Evolutionary conservation across 441 rosid genomes (phyloP).

Genomic region (Pelargonium citronellum): DNA sequence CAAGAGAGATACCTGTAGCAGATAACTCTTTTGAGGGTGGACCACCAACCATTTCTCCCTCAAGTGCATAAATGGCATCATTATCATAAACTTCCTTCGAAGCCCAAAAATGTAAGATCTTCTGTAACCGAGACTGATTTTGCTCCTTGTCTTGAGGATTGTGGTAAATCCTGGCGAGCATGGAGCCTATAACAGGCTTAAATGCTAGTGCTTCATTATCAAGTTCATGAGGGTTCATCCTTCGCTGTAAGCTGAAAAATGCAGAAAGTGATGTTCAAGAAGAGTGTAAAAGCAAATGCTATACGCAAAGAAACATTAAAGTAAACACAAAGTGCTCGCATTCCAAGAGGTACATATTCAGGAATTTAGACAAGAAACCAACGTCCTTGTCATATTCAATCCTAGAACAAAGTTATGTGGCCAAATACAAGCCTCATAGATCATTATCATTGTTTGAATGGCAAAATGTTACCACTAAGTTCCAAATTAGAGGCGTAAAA

Average conservation of each 20-base stretch:
- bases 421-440: not conserved
- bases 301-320: not conserved
- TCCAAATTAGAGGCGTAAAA: not conserved
- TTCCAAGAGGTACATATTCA: too few relatives aligned
- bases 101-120: slow-evolving; percentile 87
- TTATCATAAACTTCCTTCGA: slow-evolving; percentile 88
- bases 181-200: slow-evolving; percentile 73
- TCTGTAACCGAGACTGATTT: slow-evolving; percentile 73
- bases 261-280: slow-evolving; percentile 14
- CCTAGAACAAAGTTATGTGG: not conserved
- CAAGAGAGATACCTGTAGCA: slow-evolving; percentile 40
- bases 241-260: slow-evolving; percentile 65
- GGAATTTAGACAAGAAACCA: not conserved
- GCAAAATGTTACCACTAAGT: not conserved
- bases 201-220: slow-evolving; percentile 90
- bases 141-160: slow-evolving; percentile 74
- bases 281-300: slow-evolving; percentile 1
- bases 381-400: not conserved
- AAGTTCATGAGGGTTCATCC: slow-evolving; percentile 59
- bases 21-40: slow-evolving; percentile 46
- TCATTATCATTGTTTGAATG: not conserved
- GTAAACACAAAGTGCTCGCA: too few relatives aligned
- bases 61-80: slow-evolving; percentile 66
- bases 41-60: slow-evolving; percentile 81
- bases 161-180: slow-evolving; percentile 80